A percentile compares a stretch with the other conserved stretches of the same genome.
Evolutionary conservation across 2,329 filamentous ascomycete genomes (phyloP).

Genomic region (Trichophyton simii): DNA sequence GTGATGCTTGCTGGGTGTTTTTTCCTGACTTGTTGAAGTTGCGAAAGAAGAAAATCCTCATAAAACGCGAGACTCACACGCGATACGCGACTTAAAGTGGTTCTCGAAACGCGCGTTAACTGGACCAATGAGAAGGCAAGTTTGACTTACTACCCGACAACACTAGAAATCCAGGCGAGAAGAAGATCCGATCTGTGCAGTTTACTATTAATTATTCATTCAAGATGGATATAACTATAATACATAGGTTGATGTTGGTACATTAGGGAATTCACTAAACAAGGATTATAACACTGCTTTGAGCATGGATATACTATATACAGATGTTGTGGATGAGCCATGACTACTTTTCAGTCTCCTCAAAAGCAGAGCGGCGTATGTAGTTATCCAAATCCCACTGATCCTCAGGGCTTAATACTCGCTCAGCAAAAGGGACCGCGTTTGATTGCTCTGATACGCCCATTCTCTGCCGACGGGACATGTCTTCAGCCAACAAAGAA

Average conservation of each 20-base stretch:
- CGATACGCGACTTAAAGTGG: conserved; percentile 12
- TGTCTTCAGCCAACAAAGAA: conserved; percentile 9
- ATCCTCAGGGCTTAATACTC: conserved; percentile 5
- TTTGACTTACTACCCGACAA: neutral
- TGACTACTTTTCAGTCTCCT: neutral
- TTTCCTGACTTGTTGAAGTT: neutral
- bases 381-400: conserved; percentile 9
- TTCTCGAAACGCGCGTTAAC: conserved; percentile 11
- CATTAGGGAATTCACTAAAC: neutral
- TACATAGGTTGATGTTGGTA: conserved; percentile 2
- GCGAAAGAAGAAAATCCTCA: neutral
- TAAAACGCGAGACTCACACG: neutral
- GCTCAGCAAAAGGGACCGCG: neutral
- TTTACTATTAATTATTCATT: neutral
- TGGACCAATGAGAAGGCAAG: neutral
- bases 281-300: neutral
- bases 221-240: conserved; percentile 1
- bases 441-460: neutral
- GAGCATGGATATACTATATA: neutral
- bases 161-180: neutral
- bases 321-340: neutral
- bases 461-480: conserved; percentile 4
- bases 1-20: neutral
- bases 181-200: neutral
- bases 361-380: neutral